Evolutionary conservation across 352 stramenopile genomes (phyloP), one percentile per base, ranked within the genome.

Genomic region (Phytophthora kernoviae): DNA sequence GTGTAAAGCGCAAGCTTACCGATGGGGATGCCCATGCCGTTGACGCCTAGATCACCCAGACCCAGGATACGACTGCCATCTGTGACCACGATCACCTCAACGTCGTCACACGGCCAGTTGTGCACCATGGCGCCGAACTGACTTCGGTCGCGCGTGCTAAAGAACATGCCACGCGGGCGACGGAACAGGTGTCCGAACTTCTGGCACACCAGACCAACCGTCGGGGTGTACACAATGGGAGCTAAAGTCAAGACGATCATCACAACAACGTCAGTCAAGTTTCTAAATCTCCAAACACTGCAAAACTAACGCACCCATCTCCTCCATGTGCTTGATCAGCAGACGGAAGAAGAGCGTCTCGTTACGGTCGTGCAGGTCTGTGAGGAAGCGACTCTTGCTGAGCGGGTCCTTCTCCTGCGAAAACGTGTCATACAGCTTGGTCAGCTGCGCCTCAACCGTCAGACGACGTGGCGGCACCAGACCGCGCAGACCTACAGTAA

Each of bases 11-110:
- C 93, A 14, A 98, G 78, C 62, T 98, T 98, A 48, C 97, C 97
- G 49, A 99, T 98, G 1, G 96, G 96, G 60, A 99, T 99, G 34
- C 94, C 96, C 96, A 99, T 99, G 48, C 97, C 97, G 73, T 98
- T 99, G 7, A 88, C 88, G 43, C 97, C 97, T 14, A 99, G 76
- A 72, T 99, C 97, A 40, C 97, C 97, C 12, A 99, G 82, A 50
- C 96, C 97, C 4, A 99, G 78, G 60, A 99, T 99, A 55, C 96
- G 83, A 55, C 81, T 96, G 36, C 97, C 97, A 69, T 99, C 97
- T 1, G 97, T 99, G 11, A 99, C 93, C 34, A 99, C 96, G 65
- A 99, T 99, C 39, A 98, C 93, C 39, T 96, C 82, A n/a, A 99
- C 94, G 75, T 98, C 94, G 44, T 98, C 94, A 42, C 93, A 90